Conservation (phyloP, 2,329 filamentous ascomycete species). For the Ceratocystis cubensis region DNA sequence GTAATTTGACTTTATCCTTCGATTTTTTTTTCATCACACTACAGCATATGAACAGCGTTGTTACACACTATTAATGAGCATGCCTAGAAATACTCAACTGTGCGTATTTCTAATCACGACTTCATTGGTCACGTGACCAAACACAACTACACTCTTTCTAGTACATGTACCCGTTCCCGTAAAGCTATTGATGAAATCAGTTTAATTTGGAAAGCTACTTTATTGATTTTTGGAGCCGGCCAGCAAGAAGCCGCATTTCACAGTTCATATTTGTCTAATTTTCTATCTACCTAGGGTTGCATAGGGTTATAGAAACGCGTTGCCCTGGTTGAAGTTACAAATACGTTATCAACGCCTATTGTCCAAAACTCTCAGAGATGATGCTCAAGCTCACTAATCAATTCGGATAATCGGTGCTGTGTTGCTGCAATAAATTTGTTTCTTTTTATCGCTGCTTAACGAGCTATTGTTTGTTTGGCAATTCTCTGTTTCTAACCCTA, state of each 20-base stretch:
- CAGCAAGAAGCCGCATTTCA: too few relatives aligned
- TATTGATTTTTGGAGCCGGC: too few relatives aligned
- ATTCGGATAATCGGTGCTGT: too few relatives aligned
- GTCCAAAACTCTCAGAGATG: background rate
- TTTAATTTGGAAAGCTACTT: too few relatives aligned
- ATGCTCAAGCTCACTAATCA: too few relatives aligned
- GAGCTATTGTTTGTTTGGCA: background rate
- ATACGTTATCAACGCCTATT: background rate
- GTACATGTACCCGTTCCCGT: too few relatives aligned
- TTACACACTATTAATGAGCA: background rate
- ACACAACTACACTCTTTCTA: too few relatives aligned
- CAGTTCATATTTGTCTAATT: too few relatives aligned
- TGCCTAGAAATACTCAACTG: too few relatives aligned
- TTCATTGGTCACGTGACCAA: too few relatives aligned
- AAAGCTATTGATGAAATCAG: too few relatives aligned
- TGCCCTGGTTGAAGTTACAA: background rate
- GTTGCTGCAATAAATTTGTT: background rate
- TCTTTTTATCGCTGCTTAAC: background rate
- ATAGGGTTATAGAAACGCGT: slow-evolving; percentile 5
- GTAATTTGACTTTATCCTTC: background rate
- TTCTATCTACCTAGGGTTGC: background rate
- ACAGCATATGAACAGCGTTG: background rate
- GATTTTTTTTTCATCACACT: background rate
- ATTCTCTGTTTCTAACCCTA: slow-evolving; percentile 5
- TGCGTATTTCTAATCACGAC: too few relatives aligned